Base-by-base conservation (phyloP, 306 rosid genomes). In the Fragaria nilgerrensis region DNA sequence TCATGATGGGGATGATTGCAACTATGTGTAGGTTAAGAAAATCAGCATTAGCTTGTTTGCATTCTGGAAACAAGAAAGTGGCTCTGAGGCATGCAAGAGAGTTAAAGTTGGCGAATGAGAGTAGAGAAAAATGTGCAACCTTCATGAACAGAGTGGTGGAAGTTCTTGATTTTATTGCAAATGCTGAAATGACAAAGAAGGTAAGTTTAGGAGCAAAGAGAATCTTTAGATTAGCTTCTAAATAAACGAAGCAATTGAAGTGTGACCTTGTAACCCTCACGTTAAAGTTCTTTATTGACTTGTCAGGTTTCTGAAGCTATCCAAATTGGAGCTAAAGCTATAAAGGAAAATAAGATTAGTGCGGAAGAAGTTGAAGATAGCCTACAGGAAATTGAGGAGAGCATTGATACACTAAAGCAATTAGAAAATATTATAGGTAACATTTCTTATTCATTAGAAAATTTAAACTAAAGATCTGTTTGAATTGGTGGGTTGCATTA, bases 291-390 rank as follows among this genome's bases (percentile, higher is more conserved):
- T 19, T 3, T 79, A 22, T 84, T 72, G 49, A 17, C 47, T 61
- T 77, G 41, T 78, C 85, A 94, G 98, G 93, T 92, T 81, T 82
- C 97, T 65, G 98, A 95, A 82, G 98, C 97, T 80, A 88, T 95
- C 82, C 88, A 84, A 80, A 84, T 88, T 61, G 97, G 98, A 81
- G 95, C 98, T 43, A 87, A 82, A 49, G 96, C 89, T 27, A 87
- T 95, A 39, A 90, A 90, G 87, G 91, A 88, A 83, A 86, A 90
- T 65, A 90, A 80, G 82, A 83, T 90, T 75, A 86, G 83, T 19
- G 83, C 83, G 77, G 93, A 95, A 78, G 90, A 92, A 81, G 90
- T 95, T 68, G 89, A 95, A 75, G 80, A 81, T 23, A 80, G 93
- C 87, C 74, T 90, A 82, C 85, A 87, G 69, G 93, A 92, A 86